Evolutionary conservation across 208 protist species (phyloP).

Genomic region (Polymyxa betae): DNA sequence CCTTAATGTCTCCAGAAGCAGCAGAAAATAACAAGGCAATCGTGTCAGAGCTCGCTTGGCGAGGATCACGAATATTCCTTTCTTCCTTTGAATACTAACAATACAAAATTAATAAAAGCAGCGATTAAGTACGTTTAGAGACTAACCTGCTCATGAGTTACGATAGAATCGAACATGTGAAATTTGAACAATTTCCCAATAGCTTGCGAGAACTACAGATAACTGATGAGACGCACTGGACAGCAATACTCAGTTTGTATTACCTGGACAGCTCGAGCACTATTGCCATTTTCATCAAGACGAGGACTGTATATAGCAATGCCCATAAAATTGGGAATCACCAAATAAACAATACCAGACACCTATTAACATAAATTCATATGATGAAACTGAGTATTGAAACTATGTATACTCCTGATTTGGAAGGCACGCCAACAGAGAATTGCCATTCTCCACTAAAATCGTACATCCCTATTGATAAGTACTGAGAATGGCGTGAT

Average conservation of each 20-base stretch:
- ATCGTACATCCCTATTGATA: constrained; percentile 39
- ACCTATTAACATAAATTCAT: neutral
- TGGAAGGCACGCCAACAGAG: constrained; percentile 35
- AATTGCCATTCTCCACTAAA: constrained; percentile 51
- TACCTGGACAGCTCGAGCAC: neutral
- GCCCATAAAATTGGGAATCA: constrained; percentile 29
- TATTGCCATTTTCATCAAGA: constrained; percentile 28
- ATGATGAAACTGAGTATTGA: neutral
- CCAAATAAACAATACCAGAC: constrained; percentile 37
- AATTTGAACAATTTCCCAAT: neutral
- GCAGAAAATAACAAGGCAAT: constrained; percentile 42
- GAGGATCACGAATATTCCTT: constrained; percentile 23
- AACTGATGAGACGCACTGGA: neutral
- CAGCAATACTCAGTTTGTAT: neutral
- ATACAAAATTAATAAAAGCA: neutral
- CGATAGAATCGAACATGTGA: constrained; percentile 49
- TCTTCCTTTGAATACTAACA: neutral
- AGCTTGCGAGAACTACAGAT: neutral
- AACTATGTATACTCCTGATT: constrained; percentile 9
- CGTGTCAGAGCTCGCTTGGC: neutral
- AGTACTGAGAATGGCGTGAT: neutral
- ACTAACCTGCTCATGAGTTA: constrained; percentile 12
- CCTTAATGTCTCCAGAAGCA: constrained; percentile 43
- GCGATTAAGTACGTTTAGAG: neutral
- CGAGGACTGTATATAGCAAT: constrained; percentile 45